These are phyloP conservation scores for Nannizziopsis barbatae DNA, from an alignment of 2,329 filamentous ascomycete species.

Conservation along the genomic window DNA sequence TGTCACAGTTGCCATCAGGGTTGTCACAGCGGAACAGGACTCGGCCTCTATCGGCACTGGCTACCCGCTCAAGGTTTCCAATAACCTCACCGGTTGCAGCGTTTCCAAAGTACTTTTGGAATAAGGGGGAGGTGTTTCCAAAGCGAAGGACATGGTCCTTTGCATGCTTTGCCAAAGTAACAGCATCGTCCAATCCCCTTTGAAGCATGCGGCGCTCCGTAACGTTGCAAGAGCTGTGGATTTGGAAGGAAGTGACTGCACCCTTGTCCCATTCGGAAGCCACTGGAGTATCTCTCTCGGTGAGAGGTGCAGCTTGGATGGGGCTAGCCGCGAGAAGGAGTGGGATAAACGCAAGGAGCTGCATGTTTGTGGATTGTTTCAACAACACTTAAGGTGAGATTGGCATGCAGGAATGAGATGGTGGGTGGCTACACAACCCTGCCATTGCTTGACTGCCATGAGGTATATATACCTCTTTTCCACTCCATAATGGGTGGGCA, in stretches of 20 bases:
- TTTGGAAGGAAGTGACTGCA: constrained; percentile 35
- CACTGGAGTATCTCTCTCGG: neutral
- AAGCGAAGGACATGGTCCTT: constrained; percentile 44
- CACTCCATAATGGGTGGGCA: neutral
- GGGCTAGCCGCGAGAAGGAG: neutral
- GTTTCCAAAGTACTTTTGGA: constrained; percentile 56
- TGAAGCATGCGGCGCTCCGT: constrained; percentile 49
- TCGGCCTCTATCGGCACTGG: constrained; percentile 45
- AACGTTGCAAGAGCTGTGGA: constrained; percentile 56
- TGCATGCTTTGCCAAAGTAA: constrained; percentile 49
- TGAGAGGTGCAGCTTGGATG: constrained; percentile 5
- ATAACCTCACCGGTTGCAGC: constrained; percentile 46
- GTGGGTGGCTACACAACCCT: constrained; percentile 2
- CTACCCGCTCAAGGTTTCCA: constrained; percentile 49
- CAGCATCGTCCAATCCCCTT: constrained; percentile 47
- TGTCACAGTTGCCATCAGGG: constrained; percentile 51
- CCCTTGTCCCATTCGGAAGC: constrained; percentile 25
- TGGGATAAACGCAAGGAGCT: neutral
- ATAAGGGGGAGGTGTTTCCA: constrained; percentile 48
- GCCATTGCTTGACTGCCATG: neutral
- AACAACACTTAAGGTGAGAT: neutral
- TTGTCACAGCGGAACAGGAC: constrained; percentile 59
- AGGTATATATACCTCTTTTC: neutral
- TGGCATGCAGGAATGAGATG: neutral
- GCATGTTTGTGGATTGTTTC: constrained; percentile 1